phyloP scores from a whole-genome alignment of 768 basidiomycete genomes.

The Lactarius sanguifluus region DNA sequence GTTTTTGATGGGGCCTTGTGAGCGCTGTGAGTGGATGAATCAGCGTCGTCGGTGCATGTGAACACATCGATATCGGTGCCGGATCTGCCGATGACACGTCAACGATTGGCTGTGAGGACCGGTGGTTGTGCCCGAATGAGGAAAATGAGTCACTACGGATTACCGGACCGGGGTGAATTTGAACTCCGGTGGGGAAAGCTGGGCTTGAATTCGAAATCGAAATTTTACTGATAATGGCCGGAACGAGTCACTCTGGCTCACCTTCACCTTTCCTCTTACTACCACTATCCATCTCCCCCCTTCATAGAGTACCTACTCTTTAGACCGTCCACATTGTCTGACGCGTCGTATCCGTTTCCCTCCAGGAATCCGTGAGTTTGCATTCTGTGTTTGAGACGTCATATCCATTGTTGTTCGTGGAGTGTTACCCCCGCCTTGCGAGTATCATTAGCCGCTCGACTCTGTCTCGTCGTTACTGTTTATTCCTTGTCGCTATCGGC shows the following conservation, averaged over 20 bases:
- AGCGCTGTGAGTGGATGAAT: conserved; percentile 18
- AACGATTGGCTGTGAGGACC: conserved; percentile 7
- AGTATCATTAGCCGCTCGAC: conserved; percentile 23
- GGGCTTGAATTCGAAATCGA: conserved; percentile 29
- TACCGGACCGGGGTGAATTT: neutral
- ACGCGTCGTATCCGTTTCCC: conserved; percentile 17
- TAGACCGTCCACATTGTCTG: conserved; percentile 21
- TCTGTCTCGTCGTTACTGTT: conserved; percentile 14
- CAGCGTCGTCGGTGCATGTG: conserved; percentile 15
- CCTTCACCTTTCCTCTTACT: conserved; percentile 13
- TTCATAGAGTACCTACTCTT: neutral
- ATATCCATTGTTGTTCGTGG: conserved; percentile 27
- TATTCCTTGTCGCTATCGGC: conserved; percentile 18
- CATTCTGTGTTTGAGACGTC: conserved; percentile 30
- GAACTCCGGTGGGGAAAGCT: conserved; percentile 3
- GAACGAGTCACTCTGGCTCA: conserved; percentile 18
- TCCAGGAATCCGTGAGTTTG: conserved; percentile 30
- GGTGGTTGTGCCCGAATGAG: conserved; percentile 14
- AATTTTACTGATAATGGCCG: conserved; percentile 24
- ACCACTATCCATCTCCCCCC: neutral
- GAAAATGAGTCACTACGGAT: conserved; percentile 7
- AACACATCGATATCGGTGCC: neutral
- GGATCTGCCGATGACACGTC: conserved; percentile 21
- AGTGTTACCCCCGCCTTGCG: conserved; percentile 19
- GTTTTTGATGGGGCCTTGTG: neutral